Evolutionary conservation across 2,329 filamentous ascomycete genomes (phyloP), one percentile per base, ranked within the genome.

Genomic region (Aspergillus novofumigatus): DNA sequence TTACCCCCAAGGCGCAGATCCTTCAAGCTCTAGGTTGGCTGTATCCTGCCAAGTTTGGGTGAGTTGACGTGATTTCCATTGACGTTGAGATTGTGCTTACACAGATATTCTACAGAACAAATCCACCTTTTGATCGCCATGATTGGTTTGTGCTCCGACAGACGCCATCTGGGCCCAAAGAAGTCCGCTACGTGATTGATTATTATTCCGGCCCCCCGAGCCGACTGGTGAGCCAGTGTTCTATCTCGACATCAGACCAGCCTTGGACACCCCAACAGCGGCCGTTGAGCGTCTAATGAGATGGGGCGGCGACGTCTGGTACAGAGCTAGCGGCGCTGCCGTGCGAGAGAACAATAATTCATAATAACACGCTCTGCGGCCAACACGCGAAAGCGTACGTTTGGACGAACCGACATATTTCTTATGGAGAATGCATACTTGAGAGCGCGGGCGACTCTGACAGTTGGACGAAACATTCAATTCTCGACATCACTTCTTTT

Each of bases 291-390:
- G 94, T 52, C 76, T 92, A 59, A 85, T 97, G 71, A 81, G 92
- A 68, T 97, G 92, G 91, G 89, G 92, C 52, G 92, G 90, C 9
- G 93, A 97, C 75, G 83, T 96, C 8, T 99, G 94, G 94, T 96
- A 91, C 86, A 86, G 84, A 64, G 92, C 92, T 0, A 90, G 86
- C 54, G 92, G 92, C 0, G 90, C 86, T 11, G 83, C 83, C 55
- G 85, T 83, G 44, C 66, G 72, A 45, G 61, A 65, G 57, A 67
- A 60, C 48, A 58, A 56, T 28, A 32, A 47, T 42, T 56, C 56
- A 29, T 64, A 47, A 57, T 38, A 45, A 35, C 47, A 52, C 49
- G 51, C 44, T 4, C 25, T n/a, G 28, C 23, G 11, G 21, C 44
- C 20, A 17, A 23, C 44, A 47, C 21, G 20, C 21, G 23, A 47